These are phyloP conservation scores for Nitzschia sp. DNA, from an alignment of 108 stramenopile genomes.

Conservation along the genomic window DNA sequence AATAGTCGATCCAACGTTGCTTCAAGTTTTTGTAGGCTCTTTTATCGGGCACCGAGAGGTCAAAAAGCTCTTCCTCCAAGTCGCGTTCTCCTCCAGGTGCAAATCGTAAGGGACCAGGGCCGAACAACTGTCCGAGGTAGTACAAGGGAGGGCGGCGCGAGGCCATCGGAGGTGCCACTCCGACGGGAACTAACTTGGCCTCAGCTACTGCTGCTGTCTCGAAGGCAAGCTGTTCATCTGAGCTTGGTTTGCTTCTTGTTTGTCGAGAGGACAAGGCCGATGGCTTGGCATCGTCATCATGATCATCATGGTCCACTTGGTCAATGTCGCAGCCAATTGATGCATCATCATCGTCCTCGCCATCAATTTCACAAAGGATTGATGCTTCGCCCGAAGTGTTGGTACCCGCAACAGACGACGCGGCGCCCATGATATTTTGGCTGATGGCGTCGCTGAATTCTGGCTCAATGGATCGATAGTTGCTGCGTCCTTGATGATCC, in stretches of 20 bases:
- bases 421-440: not conserved
- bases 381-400: not conserved
- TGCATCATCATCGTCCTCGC: conserved; percentile 6
- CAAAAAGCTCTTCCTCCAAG: conserved; percentile 26
- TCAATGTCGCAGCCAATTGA: not conserved
- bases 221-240: not conserved
- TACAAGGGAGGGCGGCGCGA: not conserved
- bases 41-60: conserved; percentile 22
- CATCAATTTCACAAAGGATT: not conserved
- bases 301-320: not conserved
- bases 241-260: not conserved
- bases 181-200: no score
- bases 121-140: not conserved
- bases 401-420: not conserved
- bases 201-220: no score
- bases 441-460: not conserved
- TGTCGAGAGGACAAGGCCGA: not conserved
- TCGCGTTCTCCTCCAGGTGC: conserved; percentile 28
- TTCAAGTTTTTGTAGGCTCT: conserved; percentile 29
- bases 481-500: not conserved
- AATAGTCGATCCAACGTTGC: conserved; percentile 8
- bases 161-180: no score
- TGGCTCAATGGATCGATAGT: not conserved
- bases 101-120: conserved; percentile 34
- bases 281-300: conserved; percentile 1